Evolutionary conservation across 2,329 filamentous ascomycete species (phyloP), one percentile per base, ranked within the genome.

Genomic region (Botrytis hyacinthi): DNA sequence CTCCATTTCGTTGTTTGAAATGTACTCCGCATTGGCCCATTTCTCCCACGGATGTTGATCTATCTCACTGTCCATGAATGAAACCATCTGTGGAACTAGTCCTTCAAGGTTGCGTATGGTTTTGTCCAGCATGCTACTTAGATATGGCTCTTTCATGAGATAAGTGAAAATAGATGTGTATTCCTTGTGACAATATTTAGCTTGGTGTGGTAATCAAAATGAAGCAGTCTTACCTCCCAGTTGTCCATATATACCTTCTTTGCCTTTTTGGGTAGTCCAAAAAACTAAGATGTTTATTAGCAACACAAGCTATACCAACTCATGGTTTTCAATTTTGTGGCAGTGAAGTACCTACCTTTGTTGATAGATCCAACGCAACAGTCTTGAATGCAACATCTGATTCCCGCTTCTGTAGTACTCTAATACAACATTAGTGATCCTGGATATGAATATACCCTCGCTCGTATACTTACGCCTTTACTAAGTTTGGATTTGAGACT

Each of bases 11-110:
- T 82, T 80, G 2, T 82, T 76, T 26, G 86, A 85, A 6, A 83
- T 79, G 16, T 84, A 80, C 3, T 81, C 81, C 1, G 87, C 82
- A 16, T 84, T 80, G 29, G 83, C 85, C n/a, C 80, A 82, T 48
- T 88, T 85, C 78, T 92, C 90, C 90, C 90, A 92, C 3, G 83
- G 83, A 77, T 85, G 84, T 74, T 91, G 88, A 77, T 92, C 90
- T 37, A 92, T 87, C 3, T 85, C 82, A 29, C 88, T 90, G 12
- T 85, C 83, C 54, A 85, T 85, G 77, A 90, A 90, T 0, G 88
- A 89, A 57, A 91, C 84, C 48, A 92, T 80, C 71, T 88, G 86
- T 7, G 87, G 86, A 18, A 87, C 83, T 29, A 85, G 83, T 10
- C 81, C 79, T 74, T 86, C 81, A 9, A 86, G 80, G 73, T 81